phyloP scores from a whole-genome alignment of 805 yeast species.

The Pichia membranifaciens region DNA sequence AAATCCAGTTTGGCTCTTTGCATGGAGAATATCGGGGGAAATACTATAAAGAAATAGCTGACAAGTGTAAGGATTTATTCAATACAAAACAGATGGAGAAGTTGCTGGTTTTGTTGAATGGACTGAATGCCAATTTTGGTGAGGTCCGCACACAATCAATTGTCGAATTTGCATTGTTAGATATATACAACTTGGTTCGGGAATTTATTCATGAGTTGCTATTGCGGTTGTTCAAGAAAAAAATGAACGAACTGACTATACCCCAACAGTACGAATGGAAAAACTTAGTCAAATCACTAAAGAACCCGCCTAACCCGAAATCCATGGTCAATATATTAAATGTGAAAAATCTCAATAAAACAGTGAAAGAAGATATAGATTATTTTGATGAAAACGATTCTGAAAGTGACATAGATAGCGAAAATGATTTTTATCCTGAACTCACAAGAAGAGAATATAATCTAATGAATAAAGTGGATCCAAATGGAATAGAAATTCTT shows the following conservation, averaged over 20 bases:
- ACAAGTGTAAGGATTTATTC: not conserved
- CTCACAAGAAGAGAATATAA: not conserved
- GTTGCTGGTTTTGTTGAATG: not conserved
- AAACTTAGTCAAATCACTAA: not conserved
- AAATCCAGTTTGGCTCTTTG: not conserved
- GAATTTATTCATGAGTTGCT: slow-evolving; percentile 2
- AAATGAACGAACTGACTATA: slow-evolving; percentile 4
- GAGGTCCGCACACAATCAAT: not conserved
- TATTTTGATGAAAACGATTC: not conserved
- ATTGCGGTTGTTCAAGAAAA: not conserved
- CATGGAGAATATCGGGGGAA: not conserved
- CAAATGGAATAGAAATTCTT: slow-evolving; percentile 1
- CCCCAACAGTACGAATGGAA: slow-evolving; percentile 4
- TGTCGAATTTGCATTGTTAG: slow-evolving; percentile 1
- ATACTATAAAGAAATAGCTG: not conserved
- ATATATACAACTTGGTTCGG: not conserved
- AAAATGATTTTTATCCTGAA: slow-evolving; percentile 1
- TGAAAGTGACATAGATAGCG: not conserved
- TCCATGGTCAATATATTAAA: slow-evolving; percentile 5
- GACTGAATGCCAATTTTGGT: not conserved
- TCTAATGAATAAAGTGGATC: not conserved
- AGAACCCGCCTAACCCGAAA: not conserved
- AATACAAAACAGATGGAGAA: not conserved
- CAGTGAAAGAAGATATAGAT: slow-evolving; percentile 4
- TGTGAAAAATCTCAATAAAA: not conserved